A percentile compares a stretch with the other conserved stretches of the same genome.
These are phyloP conservation scores for Apiospora hydei DNA, from an alignment of 2,329 filamentous ascomycete species.

Conservation along the genomic window DNA sequence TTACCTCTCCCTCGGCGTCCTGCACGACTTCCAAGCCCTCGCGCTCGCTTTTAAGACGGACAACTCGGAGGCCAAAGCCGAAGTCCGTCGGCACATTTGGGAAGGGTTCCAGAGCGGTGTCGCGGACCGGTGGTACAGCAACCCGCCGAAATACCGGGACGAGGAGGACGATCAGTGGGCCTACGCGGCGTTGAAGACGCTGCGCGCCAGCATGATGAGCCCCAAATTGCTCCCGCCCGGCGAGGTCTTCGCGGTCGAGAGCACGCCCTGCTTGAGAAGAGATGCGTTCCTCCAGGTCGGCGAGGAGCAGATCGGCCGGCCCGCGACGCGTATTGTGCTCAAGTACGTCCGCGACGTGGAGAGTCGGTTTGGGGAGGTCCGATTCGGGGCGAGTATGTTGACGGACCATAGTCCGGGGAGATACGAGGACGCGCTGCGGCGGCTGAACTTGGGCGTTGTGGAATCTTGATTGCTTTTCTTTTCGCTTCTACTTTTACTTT, in stretches of 20 bases:
- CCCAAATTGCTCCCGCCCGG: constrained; percentile 77
- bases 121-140: constrained; percentile 65
- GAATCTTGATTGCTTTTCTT: background rate
- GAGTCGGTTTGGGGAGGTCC: constrained; percentile 71
- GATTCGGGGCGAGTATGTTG: constrained; percentile 77
- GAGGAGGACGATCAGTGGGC: constrained; percentile 74
- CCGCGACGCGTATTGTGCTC: constrained; percentile 72
- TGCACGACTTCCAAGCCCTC: constrained; percentile 78
- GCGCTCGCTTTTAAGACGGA: constrained; percentile 78
- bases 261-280: constrained; percentile 69
- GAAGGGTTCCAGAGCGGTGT: constrained; percentile 68
- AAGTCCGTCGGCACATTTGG: constrained; percentile 73
- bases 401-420: constrained; percentile 77
- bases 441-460: constrained; percentile 60
- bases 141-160: constrained; percentile 46
- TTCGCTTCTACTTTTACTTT: background rate
- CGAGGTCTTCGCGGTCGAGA: constrained; percentile 78
- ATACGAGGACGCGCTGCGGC: constrained; percentile 74
- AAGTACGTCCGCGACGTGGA: constrained; percentile 77
- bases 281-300: constrained; percentile 64
- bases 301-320: constrained; percentile 63
- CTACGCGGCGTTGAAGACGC: constrained; percentile 68
- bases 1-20: constrained; percentile 73
- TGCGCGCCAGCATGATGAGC: constrained; percentile 73
- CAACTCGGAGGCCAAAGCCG: constrained; percentile 69